Base-by-base conservation (phyloP, 176 grass and related monocot species). In the Lolium rigidum region DNA sequence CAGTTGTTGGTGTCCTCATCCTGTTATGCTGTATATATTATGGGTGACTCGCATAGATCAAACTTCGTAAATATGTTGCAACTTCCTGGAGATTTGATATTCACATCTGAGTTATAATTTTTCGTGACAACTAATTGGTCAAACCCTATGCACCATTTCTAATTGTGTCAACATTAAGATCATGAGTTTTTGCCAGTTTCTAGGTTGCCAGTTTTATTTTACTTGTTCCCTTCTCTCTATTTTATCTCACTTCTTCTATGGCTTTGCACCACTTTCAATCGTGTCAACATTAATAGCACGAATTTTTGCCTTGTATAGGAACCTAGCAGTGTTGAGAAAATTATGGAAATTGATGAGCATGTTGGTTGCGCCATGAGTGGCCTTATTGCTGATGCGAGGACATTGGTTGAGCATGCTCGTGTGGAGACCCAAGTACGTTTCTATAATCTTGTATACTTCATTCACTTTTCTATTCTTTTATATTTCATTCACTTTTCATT, bases 271-370 rank as follows among this genome's bases (percentile, higher is more conserved):
- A 48, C 70, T 16, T 64, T 28, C 37, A 77, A 55, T 82, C 55
- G 12, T 69, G 26, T 54, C 46, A 68, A 80, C 52, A 66, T 37
- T 54, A 38, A 54, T 10, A 68, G 35, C 52, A 13, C 1, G 25
- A 14, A 48, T 6, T 52, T 20, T 68, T 68, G 0, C 49, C 46
- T 64, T 47, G 15, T 91, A 20, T 58, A 96, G 97, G 97, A 99
- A 86, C 97, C 97, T 74, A 96, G 97, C 82, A 99, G 94, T 86
- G 94, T 96, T 64, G 97, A 99, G 84, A 99, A 99, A 91, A 96
- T 99, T 81, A 96, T 96, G 97, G 90, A 96, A 91, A 93, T 99
- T 74, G 97, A 96, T 66, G 94, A 96, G 50, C 97, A 96, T 85
- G 91, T 96, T 61, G 94, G 94, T 26, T 96, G 97, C 69, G 92